Base-by-base conservation (phyloP, 202 grass and related monocot genomes). In the Musa balbisiana region DNA sequence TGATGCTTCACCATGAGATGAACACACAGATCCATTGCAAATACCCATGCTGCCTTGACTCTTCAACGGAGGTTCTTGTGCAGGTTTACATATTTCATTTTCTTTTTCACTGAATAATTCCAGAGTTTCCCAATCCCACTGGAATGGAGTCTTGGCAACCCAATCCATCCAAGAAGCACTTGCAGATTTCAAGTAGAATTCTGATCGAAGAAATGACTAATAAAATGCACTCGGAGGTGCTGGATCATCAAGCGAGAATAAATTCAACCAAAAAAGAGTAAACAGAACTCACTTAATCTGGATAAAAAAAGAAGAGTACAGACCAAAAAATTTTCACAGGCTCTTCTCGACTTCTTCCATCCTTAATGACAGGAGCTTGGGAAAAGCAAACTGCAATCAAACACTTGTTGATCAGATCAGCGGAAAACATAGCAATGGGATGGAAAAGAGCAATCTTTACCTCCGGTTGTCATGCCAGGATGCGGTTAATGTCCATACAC, bases 61-160 rank as follows among this genome's bases (percentile, higher is more conserved):
- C 50, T 78, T 85, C 56, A 53, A 69, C 2, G 83, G 78, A 19
- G 25, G 50, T 50, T 83, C 78, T 23, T 80, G 76, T 11, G 9
- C 75, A 71, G 55, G 63, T 79, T 74, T 86, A 11, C 55, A 21
- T 11, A 84, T 85, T 11, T 88, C 81, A 49, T 11, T 71, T 15
- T 65, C n/a, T 19, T 26, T 85, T 8, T 59, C 20, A 3, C 81
- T 77, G 67, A 86, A 22, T 5, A 52, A 62, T 0, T 26, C 78
- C 14, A 82, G 77, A 75, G 83, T 84, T 58, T 82, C 89, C 86
- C 89, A 92, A 29, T 92, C 86, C 89, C 89, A 92, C 55, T 86
- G 22, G 55, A 86, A 60, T 0, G 83, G 59, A 16, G 79, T 79
- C 83, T 80, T 88, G 79, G 81, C 17, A 66, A 71, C 85, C 83